These are phyloP conservation scores for Pelargonium nanum DNA, from an alignment of 345 rosid species.

Conservation along the genomic window DNA sequence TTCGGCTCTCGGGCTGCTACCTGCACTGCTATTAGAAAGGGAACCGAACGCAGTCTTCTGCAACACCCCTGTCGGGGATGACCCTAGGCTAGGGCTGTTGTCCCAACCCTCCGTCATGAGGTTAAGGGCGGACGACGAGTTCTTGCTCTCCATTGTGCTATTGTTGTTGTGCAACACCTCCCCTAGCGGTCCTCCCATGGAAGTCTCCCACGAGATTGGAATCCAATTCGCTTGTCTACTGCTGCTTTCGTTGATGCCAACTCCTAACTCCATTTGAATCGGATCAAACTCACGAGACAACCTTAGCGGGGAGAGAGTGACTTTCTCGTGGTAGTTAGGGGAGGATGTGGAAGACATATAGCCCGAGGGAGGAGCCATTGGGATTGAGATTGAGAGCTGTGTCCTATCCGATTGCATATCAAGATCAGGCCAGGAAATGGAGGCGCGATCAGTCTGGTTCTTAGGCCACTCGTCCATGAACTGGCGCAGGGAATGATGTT, in stretches of 20 bases:
- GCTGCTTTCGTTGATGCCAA: constrained; percentile 20
- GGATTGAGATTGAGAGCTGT: constrained; percentile 56
- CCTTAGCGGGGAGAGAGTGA: constrained; percentile 34
- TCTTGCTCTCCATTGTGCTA: constrained; percentile 27
- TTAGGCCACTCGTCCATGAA: constrained; percentile 59
- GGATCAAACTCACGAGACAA: constrained; percentile 34
- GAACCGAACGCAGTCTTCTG: constrained; percentile 60
- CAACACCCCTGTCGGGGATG: constrained; percentile 75
- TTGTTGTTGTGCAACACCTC: constrained; percentile 43
- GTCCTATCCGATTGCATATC: constrained; percentile 38
- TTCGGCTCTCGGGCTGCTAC: constrained; percentile 60
- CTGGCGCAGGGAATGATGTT: constrained; percentile 38
- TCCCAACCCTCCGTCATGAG: constrained; percentile 51
- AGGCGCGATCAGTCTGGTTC: constrained; percentile 25
- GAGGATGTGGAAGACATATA: constrained; percentile 43
- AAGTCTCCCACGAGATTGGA: constrained; percentile 48
- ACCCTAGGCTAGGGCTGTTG: constrained; percentile 32
- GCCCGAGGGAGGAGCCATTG: constrained; percentile 35
- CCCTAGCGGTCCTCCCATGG: constrained; percentile 69
- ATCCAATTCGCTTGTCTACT: constrained; percentile 43
- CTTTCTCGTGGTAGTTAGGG: constrained; percentile 33
- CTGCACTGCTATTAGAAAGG: constrained; percentile 73
- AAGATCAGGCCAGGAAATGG: constrained; percentile 36
- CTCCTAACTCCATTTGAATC: constrained; percentile 45
- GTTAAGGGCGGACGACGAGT: constrained; percentile 30